Conservation (phyloP, 1,139 yeast genomes). For the Zhuliangozyma blackwelliae region DNA sequence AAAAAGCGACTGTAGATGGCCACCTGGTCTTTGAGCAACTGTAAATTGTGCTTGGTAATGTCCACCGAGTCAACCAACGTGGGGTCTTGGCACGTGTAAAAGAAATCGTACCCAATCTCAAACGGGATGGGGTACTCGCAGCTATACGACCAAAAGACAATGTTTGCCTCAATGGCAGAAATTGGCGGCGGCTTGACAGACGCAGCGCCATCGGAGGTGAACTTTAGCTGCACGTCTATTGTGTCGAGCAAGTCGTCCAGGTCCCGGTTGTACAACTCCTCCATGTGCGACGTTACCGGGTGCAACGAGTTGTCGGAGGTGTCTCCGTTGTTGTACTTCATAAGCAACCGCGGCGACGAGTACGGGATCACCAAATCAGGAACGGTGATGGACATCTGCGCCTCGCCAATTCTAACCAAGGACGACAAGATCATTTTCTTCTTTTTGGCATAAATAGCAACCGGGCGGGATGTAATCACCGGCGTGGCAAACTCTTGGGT, state of each 20-base stretch:
- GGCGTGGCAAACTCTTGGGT: slow-evolving; percentile 13
- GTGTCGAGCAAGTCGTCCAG: slow-evolving; percentile 19
- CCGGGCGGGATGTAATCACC: slow-evolving; percentile 8
- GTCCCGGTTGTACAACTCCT: slow-evolving; percentile 29
- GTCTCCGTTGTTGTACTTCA: slow-evolving; percentile 30
- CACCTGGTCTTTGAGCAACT: slow-evolving; percentile 32
- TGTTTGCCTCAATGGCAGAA: slow-evolving; percentile 29
- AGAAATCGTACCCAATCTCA: slow-evolving; percentile 39
- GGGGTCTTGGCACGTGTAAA: slow-evolving; percentile 23
- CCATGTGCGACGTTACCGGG: slow-evolving; percentile 21
- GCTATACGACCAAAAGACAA: slow-evolving; percentile 41
- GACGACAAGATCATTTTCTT: slow-evolving; percentile 37
- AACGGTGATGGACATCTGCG: slow-evolving; percentile 29
- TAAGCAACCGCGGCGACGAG: slow-evolving; percentile 35
- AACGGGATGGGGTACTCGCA: slow-evolving; percentile 43
- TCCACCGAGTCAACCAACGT: slow-evolving; percentile 22
- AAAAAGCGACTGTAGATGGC: slow-evolving; percentile 31
- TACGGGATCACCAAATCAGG: slow-evolving; percentile 36
- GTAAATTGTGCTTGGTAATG: slow-evolving; percentile 33
- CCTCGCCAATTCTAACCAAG: slow-evolving; percentile 30
- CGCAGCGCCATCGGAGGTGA: slow-evolving; percentile 10
- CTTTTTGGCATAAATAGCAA: slow-evolving; percentile 32
- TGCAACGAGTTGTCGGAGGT: slow-evolving; percentile 9
- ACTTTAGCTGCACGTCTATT: slow-evolving; percentile 25
- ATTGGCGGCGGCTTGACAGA: slow-evolving; percentile 29